A percentile compares a stretch with the other conserved stretches of the same genome.
These are phyloP conservation scores for Trichoderma harzianum DNA, from an alignment of 2,329 filamentous ascomycete genomes.

Conservation along the genomic window DNA sequence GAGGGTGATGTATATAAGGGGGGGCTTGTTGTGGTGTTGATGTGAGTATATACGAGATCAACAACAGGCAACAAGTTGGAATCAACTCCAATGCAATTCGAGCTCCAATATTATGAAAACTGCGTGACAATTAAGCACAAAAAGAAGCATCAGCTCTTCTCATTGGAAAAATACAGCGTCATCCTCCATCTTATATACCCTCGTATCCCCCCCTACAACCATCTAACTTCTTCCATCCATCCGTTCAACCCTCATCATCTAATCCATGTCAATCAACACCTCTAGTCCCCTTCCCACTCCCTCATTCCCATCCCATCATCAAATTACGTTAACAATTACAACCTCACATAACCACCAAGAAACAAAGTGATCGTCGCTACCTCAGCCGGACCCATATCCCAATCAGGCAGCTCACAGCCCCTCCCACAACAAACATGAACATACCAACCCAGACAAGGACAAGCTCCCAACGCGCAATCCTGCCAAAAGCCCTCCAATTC, in stretches of 20 bases:
- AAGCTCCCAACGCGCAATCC: not conserved
- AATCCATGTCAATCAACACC: not conserved
- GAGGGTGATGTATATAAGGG: not conserved
- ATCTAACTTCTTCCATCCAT: not conserved
- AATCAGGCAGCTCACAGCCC: slow-evolving; percentile 10
- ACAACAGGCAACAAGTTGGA: not conserved
- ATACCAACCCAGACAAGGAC: not conserved
- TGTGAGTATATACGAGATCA: not conserved
- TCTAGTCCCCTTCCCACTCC: not conserved
- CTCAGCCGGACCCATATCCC: not conserved
- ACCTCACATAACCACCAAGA: not conserved
- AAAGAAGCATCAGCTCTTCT: not conserved
- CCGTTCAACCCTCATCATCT: not conserved
- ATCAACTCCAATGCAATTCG: not conserved
- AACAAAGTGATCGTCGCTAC: not conserved
- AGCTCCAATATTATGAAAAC: not conserved
- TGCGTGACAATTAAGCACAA: not conserved
- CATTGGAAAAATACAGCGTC: not conserved
- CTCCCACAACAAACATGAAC: not conserved
- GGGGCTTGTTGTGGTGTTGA: slow-evolving; percentile 9
- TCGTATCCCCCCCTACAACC: not conserved
- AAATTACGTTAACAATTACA: not conserved
- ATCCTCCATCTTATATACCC: slow-evolving; percentile 2
- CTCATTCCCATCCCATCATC: not conserved
- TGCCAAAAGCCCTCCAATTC: not conserved